Base-by-base conservation (phyloP, 129 eudicot species). In the Pittosporum tobira region DNA sequence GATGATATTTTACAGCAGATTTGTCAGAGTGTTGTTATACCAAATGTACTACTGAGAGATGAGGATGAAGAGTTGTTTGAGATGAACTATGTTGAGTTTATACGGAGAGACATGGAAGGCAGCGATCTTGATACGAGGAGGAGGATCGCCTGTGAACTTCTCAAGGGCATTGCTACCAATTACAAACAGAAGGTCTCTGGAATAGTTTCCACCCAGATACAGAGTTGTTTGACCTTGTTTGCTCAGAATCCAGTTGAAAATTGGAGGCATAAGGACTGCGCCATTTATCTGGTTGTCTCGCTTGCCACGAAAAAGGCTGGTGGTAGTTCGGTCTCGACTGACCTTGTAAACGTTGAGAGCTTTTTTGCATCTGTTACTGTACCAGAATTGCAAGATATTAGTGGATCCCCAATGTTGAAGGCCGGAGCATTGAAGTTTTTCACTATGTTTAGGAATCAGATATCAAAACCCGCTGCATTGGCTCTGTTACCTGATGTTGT, bases 121-220 rank as follows among this genome's bases (percentile, higher is more conserved):
- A 91, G 94, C 37, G 94, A 91, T 75, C 74, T 87, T 10, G 96
- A 91, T 49, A 91, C 99, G 18, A 80, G 95, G 73, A 81, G 99
- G 72, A 86, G 99, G 63, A 84, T 87, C 55, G 99, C 96, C 1
- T 91, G 96, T 81, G 99, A 91, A 75, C 99, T 91, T 59, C 83
- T 83, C 4, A 91, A 91, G 79, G 99, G 96, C 13, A 91, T 87
- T 76, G 96, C 83, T 23, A 66, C 63, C 38, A 81, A 87, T 49
- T 86, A 87, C 73, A 82, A 78, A 62, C 85, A 78, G 48, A 80
- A 85, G 78, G 81, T 91, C 6, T 75, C 85, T 0, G 72, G 73
- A 69, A 76, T 64, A 75, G 87, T 83, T 46, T 78, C 89, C 15
- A 57, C 26, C 60, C 90, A 83, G 75, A 74, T 91, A 64, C 70